These are phyloP conservation scores for Candida nanaspora DNA, from an alignment of 805 yeast species.

Conservation along the genomic window DNA sequence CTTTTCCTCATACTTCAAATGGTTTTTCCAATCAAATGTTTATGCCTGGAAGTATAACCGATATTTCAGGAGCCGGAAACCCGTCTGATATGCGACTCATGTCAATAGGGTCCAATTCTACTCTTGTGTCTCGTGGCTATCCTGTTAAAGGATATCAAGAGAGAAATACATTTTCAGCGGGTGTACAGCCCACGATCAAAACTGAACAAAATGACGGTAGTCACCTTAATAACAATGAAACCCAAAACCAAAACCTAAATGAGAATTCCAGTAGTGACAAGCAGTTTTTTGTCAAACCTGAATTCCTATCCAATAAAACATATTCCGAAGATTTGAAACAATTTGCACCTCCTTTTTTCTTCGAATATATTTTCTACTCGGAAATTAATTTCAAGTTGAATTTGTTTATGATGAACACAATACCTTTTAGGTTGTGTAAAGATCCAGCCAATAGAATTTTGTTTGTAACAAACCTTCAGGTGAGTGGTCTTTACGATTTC, in stretches of 20 bases:
- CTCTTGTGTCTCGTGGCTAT: too few species aligned
- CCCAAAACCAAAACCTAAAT: not conserved
- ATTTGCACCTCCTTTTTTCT: conserved; percentile 8
- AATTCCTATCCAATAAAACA: conserved; percentile 13
- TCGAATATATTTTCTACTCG: conserved; percentile 12
- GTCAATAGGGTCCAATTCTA: too few species aligned
- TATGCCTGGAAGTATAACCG: too few species aligned
- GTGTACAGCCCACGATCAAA: too few species aligned
- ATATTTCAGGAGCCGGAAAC: too few species aligned
- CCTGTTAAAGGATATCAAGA: too few species aligned
- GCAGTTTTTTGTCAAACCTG: conserved; percentile 2
- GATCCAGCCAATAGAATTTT: conserved; percentile 10
- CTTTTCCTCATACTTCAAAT: too few species aligned
- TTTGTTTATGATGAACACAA: conserved; percentile 8
- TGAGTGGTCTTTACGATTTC: conserved; percentile 10
- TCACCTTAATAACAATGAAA: too few species aligned
- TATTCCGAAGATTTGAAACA: conserved; percentile 7
- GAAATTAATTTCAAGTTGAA: conserved; percentile 11
- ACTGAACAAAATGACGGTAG: too few species aligned
- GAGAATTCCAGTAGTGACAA: not conserved
- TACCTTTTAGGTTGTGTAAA: conserved; percentile 12
- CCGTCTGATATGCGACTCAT: too few species aligned
- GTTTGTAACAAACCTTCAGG: conserved; percentile 5
- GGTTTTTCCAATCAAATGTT: too few species aligned
- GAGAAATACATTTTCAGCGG: too few species aligned